phyloP scores from a whole-genome alignment of 176 grass and related monocot genomes.

The Oryza brachyantha region DNA sequence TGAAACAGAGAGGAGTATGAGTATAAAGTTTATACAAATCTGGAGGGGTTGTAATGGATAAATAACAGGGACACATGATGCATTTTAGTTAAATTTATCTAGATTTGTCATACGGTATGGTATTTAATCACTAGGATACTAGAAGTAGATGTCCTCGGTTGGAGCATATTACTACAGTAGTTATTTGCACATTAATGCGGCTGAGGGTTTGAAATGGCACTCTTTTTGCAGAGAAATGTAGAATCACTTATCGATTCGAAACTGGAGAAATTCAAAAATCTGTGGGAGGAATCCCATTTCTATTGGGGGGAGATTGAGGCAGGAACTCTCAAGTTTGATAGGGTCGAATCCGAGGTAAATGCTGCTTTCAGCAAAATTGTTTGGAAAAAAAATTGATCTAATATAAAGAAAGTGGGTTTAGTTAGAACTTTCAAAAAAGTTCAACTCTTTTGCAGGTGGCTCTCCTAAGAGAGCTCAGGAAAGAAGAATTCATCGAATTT shows the following conservation, averaged over 20 bases:
- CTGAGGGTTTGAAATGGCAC: background rate
- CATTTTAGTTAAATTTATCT: background rate
- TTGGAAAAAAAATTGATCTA: background rate
- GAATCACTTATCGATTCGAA: conserved; percentile 76
- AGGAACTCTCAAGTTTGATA: conserved; percentile 79
- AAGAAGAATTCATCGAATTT: conserved; percentile 74
- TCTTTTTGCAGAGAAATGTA: conserved; percentile 61
- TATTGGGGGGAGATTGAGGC: conserved; percentile 75
- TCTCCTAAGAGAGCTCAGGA: conserved; percentile 68
- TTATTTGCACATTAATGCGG: background rate
- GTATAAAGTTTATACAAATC: background rate
- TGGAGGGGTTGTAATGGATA: background rate
- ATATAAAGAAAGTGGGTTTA: background rate
- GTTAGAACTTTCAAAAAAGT: background rate
- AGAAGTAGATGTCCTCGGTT: background rate
- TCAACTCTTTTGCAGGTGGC: conserved; percentile 44
- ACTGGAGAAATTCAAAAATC: conserved; percentile 91
- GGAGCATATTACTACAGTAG: background rate
- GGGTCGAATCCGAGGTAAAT: conserved; percentile 64
- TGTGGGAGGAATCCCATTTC: conserved; percentile 73
- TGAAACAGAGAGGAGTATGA: background rate
- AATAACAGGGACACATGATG: background rate
- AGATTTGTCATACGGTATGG: background rate
- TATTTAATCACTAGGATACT: background rate
- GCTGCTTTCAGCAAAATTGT: background rate